A percentile compares a stretch with the other conserved stretches of the same genome.
phyloP scores from a whole-genome alignment of 106 monocot genomes.

The Allium fistulosum region DNA sequence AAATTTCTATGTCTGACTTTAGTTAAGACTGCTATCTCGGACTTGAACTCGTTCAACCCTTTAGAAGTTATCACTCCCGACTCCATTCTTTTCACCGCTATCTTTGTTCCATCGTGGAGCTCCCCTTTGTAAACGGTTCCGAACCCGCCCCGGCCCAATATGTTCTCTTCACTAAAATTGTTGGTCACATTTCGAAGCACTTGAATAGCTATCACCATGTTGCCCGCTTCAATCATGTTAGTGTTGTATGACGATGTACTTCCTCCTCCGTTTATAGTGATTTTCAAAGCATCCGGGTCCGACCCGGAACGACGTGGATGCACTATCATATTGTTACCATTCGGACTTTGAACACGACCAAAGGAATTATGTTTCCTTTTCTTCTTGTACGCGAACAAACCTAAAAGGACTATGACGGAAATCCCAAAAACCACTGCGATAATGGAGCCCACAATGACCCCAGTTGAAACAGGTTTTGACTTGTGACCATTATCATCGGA shows the following conservation, averaged over 20 bases:
- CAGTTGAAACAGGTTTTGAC: slow-evolving; percentile 8
- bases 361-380: slow-evolving; percentile 11
- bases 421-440: slow-evolving; percentile 17
- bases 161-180: slow-evolving; percentile 11
- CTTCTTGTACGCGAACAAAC: slow-evolving; percentile 25
- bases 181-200: slow-evolving; percentile 19
- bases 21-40: slow-evolving; percentile 26
- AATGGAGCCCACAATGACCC: slow-evolving; percentile 27
- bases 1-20: slow-evolving; percentile 29
- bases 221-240: slow-evolving; percentile 29
- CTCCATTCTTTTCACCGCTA: slow-evolving; percentile 34
- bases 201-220: slow-evolving; percentile 30
- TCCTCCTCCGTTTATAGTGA: slow-evolving; percentile 11
- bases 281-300: slow-evolving; percentile 36
- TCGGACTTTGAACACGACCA: slow-evolving; percentile 35
- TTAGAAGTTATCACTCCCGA: slow-evolving; percentile 18
- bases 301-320: slow-evolving; percentile 37
- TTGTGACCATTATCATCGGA: slow-evolving; percentile 1
- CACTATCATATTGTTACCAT: slow-evolving; percentile 25
- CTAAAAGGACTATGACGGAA: slow-evolving; percentile 15
- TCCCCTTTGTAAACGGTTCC: slow-evolving; percentile 11
- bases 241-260: slow-evolving; percentile 21
- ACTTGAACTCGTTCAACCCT: slow-evolving; percentile 27
- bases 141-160: slow-evolving; percentile 8
- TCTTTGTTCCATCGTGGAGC: slow-evolving; percentile 25